A percentile compares a stretch with the other conserved stretches of the same genome.
Evolutionary conservation across 2,329 filamentous ascomycete species (phyloP).

Genomic region (Fusarium sterilihyphosum): DNA sequence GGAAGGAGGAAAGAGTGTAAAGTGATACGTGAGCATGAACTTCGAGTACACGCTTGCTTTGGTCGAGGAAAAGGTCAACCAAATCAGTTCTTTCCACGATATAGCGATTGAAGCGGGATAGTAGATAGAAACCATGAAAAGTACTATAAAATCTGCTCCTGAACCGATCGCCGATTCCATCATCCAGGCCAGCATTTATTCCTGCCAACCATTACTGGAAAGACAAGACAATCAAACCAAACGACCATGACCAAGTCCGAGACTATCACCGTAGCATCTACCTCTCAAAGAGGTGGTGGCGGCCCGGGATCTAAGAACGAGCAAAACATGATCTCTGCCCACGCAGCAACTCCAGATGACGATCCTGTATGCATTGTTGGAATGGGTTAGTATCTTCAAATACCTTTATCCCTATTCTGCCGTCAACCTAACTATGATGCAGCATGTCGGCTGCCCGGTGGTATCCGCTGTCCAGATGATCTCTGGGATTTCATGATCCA

Average conservation of each 20-base stretch:
- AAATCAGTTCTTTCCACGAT: accelerated
- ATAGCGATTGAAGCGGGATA: accelerated
- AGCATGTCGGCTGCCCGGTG: background rate
- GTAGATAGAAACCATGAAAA: background rate
- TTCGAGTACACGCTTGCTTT: accelerated
- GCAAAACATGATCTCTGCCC: background rate
- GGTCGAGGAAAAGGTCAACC: accelerated
- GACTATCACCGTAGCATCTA: background rate
- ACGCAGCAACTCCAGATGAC: accelerated
- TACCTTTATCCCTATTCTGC: accelerated
- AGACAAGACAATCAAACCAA: background rate
- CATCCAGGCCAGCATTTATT: accelerated
- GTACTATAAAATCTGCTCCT: background rate
- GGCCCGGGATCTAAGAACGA: accelerated
- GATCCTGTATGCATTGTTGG: background rate
- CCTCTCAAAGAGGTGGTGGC: accelerated
- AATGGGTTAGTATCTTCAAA: background rate
- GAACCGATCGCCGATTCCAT: background rate
- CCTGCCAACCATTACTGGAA: background rate
- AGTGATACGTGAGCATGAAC: background rate
- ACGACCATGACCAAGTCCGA: background rate
- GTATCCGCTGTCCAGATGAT: background rate
- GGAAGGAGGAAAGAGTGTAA: background rate
- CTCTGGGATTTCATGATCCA: background rate
- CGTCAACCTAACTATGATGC: accelerated